Evolutionary conservation across 78 protist genomes (phyloP).

Genomic region (Dictyostelium purpureum): DNA sequence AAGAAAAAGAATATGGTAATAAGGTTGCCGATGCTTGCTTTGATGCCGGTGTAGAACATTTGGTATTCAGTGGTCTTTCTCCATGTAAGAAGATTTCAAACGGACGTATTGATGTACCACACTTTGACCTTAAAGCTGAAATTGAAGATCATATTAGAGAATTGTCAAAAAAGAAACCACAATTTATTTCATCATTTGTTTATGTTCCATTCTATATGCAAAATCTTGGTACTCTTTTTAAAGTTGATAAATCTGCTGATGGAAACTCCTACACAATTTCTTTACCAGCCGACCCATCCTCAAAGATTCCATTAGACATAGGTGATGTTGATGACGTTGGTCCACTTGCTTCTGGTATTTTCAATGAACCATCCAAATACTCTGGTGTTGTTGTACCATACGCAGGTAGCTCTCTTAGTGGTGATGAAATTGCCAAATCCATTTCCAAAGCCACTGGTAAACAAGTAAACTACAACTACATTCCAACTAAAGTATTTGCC

Average conservation of each 20-base stretch:
- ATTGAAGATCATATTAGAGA: slow-evolving; percentile 2
- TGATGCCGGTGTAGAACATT: slow-evolving; percentile 11
- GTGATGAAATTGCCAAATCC: neutral
- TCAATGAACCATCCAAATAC: neutral
- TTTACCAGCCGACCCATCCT: neutral
- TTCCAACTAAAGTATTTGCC: neutral
- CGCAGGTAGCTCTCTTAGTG: neutral
- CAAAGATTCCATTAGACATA: neutral
- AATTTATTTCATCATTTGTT: neutral
- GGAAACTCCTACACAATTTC: neutral
- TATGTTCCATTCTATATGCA: slow-evolving; percentile 21
- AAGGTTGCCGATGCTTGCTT: slow-evolving; percentile 6
- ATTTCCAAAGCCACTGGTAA: slow-evolving; percentile 18
- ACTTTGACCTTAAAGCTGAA: slow-evolving; percentile 13
- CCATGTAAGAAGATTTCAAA: neutral
- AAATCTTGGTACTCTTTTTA: neutral
- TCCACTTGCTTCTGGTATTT: slow-evolving; percentile 1
- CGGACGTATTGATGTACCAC: neutral
- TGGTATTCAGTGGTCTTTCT: neutral
- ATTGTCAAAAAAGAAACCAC: neutral
- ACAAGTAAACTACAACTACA: neutral
- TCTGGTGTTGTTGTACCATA: slow-evolving; percentile 19
- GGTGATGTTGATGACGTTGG: slow-evolving; percentile 20
- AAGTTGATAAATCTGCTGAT: neutral
- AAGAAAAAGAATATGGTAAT: neutral